Percentiles rank a stretch among this genome's conserved stretches.
phyloP scores from a whole-genome alignment of 2,329 filamentous ascomycete genomes.

The Ophiosphaerella narmari region DNA sequence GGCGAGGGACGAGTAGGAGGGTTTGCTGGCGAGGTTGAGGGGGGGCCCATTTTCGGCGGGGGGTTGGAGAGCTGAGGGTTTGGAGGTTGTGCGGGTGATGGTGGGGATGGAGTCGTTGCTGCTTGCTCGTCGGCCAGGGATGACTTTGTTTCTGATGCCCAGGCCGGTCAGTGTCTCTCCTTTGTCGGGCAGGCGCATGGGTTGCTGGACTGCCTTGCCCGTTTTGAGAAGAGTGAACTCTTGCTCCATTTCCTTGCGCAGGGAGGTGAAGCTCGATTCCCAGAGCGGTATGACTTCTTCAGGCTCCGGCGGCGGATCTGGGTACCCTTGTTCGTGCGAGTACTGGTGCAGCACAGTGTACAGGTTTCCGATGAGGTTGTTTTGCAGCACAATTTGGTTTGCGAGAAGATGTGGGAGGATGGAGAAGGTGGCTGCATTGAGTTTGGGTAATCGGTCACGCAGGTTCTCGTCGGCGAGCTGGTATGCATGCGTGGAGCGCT shows the following conservation, averaged over 20 bases:
- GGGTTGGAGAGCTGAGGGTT: conserved; percentile 30
- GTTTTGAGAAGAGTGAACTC: conserved; percentile 64
- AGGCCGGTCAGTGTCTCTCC: conserved; percentile 53
- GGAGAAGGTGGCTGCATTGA: conserved; percentile 72
- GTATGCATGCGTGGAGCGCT: conserved; percentile 71
- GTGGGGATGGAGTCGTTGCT: conserved; percentile 45
- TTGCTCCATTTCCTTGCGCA: conserved; percentile 69
- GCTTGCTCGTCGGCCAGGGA: conserved; percentile 31
- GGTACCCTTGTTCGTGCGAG: conserved; percentile 70
- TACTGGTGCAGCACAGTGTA: conserved; percentile 79
- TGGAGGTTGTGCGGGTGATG: conserved; percentile 32
- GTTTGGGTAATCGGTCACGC: conserved; percentile 69
- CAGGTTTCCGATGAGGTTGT: conserved; percentile 74
- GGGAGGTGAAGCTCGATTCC: conserved; percentile 65
- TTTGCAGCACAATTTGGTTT: conserved; percentile 75
- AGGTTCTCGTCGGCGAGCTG: conserved; percentile 75
- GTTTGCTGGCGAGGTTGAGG: conserved; percentile 39
- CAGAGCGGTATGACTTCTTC: conserved; percentile 71
- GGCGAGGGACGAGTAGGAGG: conserved; percentile 40
- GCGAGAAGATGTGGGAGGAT: conserved; percentile 74
- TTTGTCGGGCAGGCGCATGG: conserved; percentile 56
- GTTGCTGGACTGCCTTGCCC: conserved; percentile 68
- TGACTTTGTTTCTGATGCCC: conserved; percentile 52
- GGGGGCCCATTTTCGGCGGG: conserved; percentile 33
- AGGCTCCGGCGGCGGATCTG: conserved; percentile 73